These are phyloP conservation scores for Hypoxylon crocopeplum DNA, from an alignment of 495 filamentous ascomycete genomes.

Conservation along the genomic window DNA sequence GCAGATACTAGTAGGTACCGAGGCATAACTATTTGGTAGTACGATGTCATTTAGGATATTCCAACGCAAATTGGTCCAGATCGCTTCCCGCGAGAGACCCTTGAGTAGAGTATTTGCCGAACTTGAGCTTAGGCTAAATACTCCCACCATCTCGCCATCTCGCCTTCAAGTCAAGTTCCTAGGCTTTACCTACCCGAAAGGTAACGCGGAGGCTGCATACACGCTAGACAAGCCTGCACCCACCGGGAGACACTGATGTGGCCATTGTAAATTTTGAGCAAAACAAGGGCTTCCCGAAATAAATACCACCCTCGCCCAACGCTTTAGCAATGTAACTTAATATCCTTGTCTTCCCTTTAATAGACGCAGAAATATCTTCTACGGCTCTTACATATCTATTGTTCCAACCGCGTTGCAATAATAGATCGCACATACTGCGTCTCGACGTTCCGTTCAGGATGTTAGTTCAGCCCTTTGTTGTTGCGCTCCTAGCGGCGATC, in stretches of 20 bases:
- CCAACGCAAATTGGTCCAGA: not conserved
- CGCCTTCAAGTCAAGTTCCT: not conserved
- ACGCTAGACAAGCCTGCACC: not conserved
- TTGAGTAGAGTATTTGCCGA: constrained; percentile 2
- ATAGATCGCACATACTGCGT: not conserved
- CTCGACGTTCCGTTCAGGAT: not conserved
- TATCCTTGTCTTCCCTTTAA: constrained; percentile 8
- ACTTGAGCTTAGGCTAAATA: constrained; percentile 28
- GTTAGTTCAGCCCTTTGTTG: constrained; percentile 6
- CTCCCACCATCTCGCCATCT: not conserved
- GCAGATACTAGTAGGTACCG: too few species aligned
- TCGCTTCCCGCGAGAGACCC: not conserved
- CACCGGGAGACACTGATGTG: not conserved
- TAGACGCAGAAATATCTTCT: not conserved
- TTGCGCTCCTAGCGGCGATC: constrained; percentile 2
- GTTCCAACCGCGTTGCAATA: too few species aligned
- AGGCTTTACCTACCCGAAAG: constrained; percentile 3
- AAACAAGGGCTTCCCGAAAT: constrained; percentile 6
- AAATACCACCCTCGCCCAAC: constrained; percentile 13
- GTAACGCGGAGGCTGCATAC: constrained; percentile 11
- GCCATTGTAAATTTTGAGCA: not conserved
- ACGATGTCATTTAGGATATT: too few species aligned
- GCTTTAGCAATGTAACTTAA: constrained; percentile 13
- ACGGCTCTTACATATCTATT: not conserved
- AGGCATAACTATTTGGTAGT: too few species aligned